Base-by-base conservation (phyloP, 768 basidiomycete genomes). In the Chalciporus piperatus region DNA sequence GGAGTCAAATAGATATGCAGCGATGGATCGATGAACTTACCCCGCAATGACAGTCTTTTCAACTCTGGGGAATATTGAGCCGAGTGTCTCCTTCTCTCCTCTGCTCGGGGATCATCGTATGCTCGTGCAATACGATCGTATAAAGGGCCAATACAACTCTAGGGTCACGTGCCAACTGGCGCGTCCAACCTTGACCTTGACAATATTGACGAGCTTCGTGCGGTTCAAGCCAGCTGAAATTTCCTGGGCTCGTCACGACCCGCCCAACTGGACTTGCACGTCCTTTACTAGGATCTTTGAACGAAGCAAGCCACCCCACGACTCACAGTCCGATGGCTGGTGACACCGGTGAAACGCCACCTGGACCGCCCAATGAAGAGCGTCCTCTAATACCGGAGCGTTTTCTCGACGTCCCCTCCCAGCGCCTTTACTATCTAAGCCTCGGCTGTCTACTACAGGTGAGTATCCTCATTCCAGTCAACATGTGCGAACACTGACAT, bases 401-500 rank as follows among this genome's bases (percentile, higher is more conserved):
- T 50, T 83, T 83, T 63, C 58, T 93, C 27, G 87, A 89, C 62
- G 74, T 84, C 5, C 88, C 89, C 19, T 85, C 89, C 14, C 89
- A 92, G 65, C 77, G 93, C 45, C 77, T 89, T 6, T 91, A 94
- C 61, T 79, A 80, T 56, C 74, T 91, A 40, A 87, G 90, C 54
- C 70, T 92, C 22, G 88, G 85, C 8, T 78, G 84, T 37, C 74
- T 92, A 2, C 75, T 89, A 30, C 92, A 94, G 78, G 92, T 88
- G 56, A 48, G 77, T 57, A 0, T 16, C 1, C 20, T 0, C 0
- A 6, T 6, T 6, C 14, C 13, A n/a, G n/a, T n/a, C n/a, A n/a
- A n/a, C n/a, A n/a, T n/a, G n/a, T n/a, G n/a, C n/a, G n/a, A n/a
- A 37, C 44, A 5, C 41, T 60, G 39, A 59, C 45, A 23, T 9